Conservation (phyloP, 2,329 filamentous ascomycete genomes). For the Elsinoe batatas region DNA sequence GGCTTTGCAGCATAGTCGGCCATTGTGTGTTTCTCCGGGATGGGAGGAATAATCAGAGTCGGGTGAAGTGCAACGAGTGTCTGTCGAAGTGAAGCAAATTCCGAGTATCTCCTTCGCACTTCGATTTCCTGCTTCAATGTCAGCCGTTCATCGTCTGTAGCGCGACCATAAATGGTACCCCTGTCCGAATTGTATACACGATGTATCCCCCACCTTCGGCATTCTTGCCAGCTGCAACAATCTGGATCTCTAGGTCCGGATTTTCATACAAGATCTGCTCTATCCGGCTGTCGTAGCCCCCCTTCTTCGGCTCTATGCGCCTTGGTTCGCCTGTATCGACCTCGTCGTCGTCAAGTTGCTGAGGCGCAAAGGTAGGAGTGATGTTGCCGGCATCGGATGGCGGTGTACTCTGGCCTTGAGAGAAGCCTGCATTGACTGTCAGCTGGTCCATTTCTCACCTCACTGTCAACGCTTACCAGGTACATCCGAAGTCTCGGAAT, state of each 20-base stretch:
- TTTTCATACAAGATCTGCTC: conserved; percentile 97
- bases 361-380: conserved; percentile 48
- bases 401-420: conserved; percentile 18
- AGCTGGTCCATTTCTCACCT: conserved; percentile 33
- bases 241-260: conserved; percentile 77
- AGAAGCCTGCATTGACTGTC: not conserved
- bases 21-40: conserved; percentile 98
- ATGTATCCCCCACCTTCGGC: conserved; percentile 86
- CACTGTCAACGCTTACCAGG: conserved; percentile 35
- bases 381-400: conserved; percentile 35
- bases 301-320: conserved; percentile 54
- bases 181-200: conserved; percentile 92
- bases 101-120: conserved; percentile 88
- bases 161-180: conserved; percentile 47
- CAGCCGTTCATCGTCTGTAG: not conserved
- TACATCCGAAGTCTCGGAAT: conserved; percentile 62
- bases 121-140: conserved; percentile 65
- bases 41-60: conserved; percentile 89
- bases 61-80: conserved; percentile 87
- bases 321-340: conserved; percentile 39
- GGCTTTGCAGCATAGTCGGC: conserved; percentile 97
- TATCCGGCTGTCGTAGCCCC: conserved; percentile 87
- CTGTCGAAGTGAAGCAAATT: conserved; percentile 84
- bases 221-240: conserved; percentile 93
- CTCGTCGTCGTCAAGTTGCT: conserved; percentile 46